Conservation (phyloP, 345 rosid species). For the Citrus hindsii region DNA sequence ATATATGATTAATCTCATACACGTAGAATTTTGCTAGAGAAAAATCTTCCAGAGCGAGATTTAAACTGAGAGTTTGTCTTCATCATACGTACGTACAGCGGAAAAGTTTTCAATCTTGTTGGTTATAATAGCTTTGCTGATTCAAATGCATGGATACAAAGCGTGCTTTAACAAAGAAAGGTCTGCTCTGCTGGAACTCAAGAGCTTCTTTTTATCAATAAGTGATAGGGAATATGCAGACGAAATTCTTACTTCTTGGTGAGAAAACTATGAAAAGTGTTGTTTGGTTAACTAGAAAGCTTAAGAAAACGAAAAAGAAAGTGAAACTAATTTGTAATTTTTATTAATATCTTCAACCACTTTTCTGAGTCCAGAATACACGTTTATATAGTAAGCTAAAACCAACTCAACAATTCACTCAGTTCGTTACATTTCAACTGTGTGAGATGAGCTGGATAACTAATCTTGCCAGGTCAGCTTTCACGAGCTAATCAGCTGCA, state of each 20-base stretch:
- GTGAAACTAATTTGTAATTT: too few species aligned
- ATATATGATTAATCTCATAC: background rate
- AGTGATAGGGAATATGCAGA: background rate
- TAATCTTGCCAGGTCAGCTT: too few species aligned
- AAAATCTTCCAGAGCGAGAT: background rate
- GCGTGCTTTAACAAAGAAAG: conserved; percentile 14
- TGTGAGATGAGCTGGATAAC: too few species aligned
- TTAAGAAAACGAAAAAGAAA: too few species aligned
- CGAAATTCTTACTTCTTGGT: background rate
- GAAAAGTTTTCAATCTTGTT: background rate
- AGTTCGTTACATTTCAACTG: too few species aligned
- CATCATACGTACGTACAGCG: background rate
- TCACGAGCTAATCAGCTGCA: too few species aligned
- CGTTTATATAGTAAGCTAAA: too few species aligned
- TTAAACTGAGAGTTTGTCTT: background rate
- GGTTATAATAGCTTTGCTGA: background rate
- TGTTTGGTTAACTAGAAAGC: too few species aligned
- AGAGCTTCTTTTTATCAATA: background rate
- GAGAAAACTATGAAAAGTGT: too few species aligned
- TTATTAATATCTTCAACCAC: too few species aligned
- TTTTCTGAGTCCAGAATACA: too few species aligned
- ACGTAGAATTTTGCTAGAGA: background rate
- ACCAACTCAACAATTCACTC: too few species aligned
- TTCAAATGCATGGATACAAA: background rate
- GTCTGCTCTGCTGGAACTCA: conserved; percentile 16